Evolutionary conservation across 2,329 filamentous ascomycete genomes (phyloP), one percentile per base, ranked within the genome.

Genomic region (Hypoxylon sp.): DNA sequence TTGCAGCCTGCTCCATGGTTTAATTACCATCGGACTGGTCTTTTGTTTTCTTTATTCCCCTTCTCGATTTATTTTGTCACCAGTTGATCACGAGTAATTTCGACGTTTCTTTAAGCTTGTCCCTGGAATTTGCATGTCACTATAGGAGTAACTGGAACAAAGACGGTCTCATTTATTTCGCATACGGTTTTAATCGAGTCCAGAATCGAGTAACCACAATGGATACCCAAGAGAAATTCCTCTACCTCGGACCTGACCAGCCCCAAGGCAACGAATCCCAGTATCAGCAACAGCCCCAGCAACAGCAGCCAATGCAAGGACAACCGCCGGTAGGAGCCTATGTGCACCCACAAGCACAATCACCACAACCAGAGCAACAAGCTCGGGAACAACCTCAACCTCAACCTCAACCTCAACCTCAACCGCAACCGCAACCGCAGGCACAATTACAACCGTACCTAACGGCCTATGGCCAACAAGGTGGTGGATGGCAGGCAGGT

Each of bases 401-500:
- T 20, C 20, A 20, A 20, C 20, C 20, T 20, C 20, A 8, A 13
- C 6, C 8, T 7, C 33, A 35, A 35, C 5, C 44, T 5, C 55
- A 64, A 22, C 33, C n/a, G 27, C 60, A 63, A 42, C 42, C 20
- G 31, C n/a, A 44, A 25, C 58, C 58, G n/a, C 56, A 63, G 6
- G 44, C 54, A 3, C 66, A 69, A 27, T 56, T 30, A 35, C 57
- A 53, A 3, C 44, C 61, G 56, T 14, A 51, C 22, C 72, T 66
- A n/a, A 61, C 69, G 30, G 66, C 70, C 13, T 70, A 70, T 30
- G 74, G 71, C 49, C 70, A 75, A 53, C 69, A 73, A 49, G 72
- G 70, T 49, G 75, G 73, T 57, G 66, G 75, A 61, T 79, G 76
- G 76, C 77, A 79, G 46, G 66, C 72, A 20, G 69, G 71, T 2